These are phyloP conservation scores for Emiliania huxleyi DNA, from an alignment of 78 protist species.

Conservation along the genomic window DNA sequence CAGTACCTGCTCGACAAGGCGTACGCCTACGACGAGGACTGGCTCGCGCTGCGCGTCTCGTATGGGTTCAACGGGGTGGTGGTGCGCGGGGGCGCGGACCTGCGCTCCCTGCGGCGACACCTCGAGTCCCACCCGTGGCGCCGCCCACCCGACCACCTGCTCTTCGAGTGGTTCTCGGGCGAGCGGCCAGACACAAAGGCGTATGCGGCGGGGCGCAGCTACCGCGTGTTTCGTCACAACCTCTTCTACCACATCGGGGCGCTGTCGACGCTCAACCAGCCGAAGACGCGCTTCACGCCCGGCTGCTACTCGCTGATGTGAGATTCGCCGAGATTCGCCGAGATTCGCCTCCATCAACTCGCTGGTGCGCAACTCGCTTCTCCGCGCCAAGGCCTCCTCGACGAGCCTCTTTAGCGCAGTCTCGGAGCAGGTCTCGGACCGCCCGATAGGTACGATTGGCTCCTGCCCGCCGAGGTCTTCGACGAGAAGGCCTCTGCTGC, in stretches of 20 bases:
- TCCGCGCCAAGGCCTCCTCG: no score
- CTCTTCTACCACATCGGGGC: background rate
- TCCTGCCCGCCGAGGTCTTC: background rate
- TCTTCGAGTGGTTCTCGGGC: constrained; percentile 15
- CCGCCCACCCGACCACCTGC: constrained; percentile 2
- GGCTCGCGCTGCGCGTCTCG: background rate
- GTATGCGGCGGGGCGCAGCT: background rate
- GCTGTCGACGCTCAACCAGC: background rate
- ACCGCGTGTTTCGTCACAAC: background rate
- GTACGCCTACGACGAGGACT: background rate
- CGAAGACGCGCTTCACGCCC: background rate
- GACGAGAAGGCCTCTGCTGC: background rate
- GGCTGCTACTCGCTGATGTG: background rate
- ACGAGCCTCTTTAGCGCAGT: no score
- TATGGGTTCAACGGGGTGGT: constrained; percentile 13
- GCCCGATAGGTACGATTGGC: background rate
- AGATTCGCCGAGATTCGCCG: background rate
- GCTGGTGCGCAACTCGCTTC: no score
- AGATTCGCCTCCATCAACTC: no score
- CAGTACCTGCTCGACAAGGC: background rate
- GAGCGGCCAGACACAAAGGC: background rate
- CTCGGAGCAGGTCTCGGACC: background rate
- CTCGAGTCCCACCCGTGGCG: background rate
- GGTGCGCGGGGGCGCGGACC: background rate
- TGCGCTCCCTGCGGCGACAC: background rate